Evolutionary conservation across 1,284 basidiomycete species (phyloP).

Genomic region (Puccinia coronata): DNA sequence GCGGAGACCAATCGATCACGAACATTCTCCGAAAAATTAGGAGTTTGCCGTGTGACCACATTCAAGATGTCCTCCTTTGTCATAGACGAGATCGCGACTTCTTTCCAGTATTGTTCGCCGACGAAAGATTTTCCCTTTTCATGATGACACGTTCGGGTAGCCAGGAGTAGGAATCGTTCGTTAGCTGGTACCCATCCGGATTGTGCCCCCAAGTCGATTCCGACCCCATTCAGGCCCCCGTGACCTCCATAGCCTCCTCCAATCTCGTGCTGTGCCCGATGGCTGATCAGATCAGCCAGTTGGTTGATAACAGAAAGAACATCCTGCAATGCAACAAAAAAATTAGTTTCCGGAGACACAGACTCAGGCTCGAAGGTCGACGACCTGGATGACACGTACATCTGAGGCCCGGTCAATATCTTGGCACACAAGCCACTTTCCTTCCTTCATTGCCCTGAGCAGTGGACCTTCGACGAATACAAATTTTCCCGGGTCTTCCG

Average conservation of each 20-base stretch:
- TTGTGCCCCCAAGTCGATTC: conserved; percentile 60
- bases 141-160: too few species aligned
- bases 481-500: conserved; percentile 81
- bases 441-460: conserved; percentile 83
- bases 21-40: too few species aligned
- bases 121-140: conserved; percentile 22
- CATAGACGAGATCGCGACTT: conserved; percentile 53
- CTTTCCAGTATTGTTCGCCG: conserved; percentile 65
- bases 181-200: conserved; percentile 58
- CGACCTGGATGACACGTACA: conserved; percentile 62
- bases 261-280: conserved; percentile 45
- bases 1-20: too few species aligned
- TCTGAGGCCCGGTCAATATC: conserved; percentile 86
- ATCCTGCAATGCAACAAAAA: conserved; percentile 25
- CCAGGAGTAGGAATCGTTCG: conserved; percentile 60
- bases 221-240: conserved; percentile 71
- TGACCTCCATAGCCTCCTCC: conserved; percentile 56
- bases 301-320: conserved; percentile 47
- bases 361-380: not conserved
- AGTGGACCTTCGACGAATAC: conserved; percentile 96
- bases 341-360: not conserved
- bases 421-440: conserved; percentile 90
- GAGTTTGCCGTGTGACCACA: too few species aligned
- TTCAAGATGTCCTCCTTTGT: conserved; percentile 53
- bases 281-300: conserved; percentile 45